Base-by-base conservation (phyloP, 2,329 filamentous ascomycete species). In the Pseudogymnoascus sp. region DNA sequence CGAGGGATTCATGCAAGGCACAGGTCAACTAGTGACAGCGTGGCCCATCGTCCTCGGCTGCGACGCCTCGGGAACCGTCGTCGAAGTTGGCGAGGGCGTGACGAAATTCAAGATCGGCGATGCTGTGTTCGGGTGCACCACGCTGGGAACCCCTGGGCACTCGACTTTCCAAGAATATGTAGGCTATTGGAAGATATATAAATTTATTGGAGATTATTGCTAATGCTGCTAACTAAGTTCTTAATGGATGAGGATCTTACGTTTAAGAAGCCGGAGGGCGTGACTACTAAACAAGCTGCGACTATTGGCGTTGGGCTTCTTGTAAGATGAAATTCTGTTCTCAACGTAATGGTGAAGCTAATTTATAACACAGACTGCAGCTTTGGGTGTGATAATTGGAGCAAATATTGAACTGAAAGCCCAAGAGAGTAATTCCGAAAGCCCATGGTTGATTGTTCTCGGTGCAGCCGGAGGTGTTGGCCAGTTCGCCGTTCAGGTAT, bases 1-100 rank as follows among this genome's bases (percentile, higher is more conserved):
- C 2, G 76, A 78, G 8, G 64, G 65, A 0, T 68, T 75, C 46
- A 75, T 77, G 68, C 72, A 73, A 42, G 65, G 69, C 2, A 70
- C 69, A 0, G 76, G 75, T 8, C 38, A 72, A 0, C 67, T 78
- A 2, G 65, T 77, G 8, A 66, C 61, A 0, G 65, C 68, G 5
- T 76, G 71, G 69, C 76, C 76, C 0, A 74, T 74, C 1, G 70
- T 78, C 12, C 66, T 77, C 0, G 76, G 76, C 12, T 76, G 74
- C 49, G 76, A 77, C 53, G 74, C 70, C 8, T 70, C 69, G 1
- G 76, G 74, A 5, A 60, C 72, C 4, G 74, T 77, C 2, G 61
- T 73, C 18, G 71, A 73, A 12, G 63, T 69, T 16, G 75, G 75
- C 0, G 61, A 68, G 1, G 69, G 67, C 14, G 72, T 73, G 40